phyloP scores from a whole-genome alignment of 768 basidiomycete species.

The Termitomyces heimii region DNA sequence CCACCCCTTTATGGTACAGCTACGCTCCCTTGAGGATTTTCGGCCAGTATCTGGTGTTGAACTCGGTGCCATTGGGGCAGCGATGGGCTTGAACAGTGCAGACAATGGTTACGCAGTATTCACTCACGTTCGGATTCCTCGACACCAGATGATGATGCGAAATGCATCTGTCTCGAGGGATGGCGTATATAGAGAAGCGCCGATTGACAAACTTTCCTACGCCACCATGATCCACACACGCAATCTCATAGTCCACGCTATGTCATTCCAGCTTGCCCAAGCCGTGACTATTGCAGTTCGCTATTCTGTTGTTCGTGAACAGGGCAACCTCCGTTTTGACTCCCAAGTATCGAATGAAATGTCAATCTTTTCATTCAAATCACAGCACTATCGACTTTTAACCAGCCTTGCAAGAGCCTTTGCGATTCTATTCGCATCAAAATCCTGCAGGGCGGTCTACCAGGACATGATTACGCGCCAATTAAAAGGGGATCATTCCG shows the following conservation, averaged over 20 bases:
- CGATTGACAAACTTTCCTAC: conserved; percentile 14
- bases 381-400: conserved; percentile 18
- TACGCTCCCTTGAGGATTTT: conserved; percentile 18
- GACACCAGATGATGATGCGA: conserved; percentile 18
- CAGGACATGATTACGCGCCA: conserved; percentile 7
- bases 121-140: conserved; percentile 17
- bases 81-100: conserved; percentile 16
- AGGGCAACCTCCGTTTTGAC: conserved; percentile 16
- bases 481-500: conserved; percentile 6
- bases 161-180: conserved; percentile 13
- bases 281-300: conserved; percentile 19
- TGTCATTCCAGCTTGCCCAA: conserved; percentile 19
- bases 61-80: conserved; percentile 20
- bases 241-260: conserved; percentile 6
- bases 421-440: conserved; percentile 15
- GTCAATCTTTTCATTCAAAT: conserved; percentile 17
- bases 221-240: conserved; percentile 18
- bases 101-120: conserved; percentile 23
- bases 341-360: conserved; percentile 6
- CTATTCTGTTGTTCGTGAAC: conserved; percentile 20
- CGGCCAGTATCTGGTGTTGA: conserved; percentile 18
- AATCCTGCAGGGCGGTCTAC: conserved; percentile 10
- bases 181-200: conserved; percentile 12
- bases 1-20: conserved; percentile 18
- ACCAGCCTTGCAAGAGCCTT: conserved; percentile 14